Base-by-base conservation (phyloP, 148 eudicot species). In the Chenopodium berlandieri region DNA sequence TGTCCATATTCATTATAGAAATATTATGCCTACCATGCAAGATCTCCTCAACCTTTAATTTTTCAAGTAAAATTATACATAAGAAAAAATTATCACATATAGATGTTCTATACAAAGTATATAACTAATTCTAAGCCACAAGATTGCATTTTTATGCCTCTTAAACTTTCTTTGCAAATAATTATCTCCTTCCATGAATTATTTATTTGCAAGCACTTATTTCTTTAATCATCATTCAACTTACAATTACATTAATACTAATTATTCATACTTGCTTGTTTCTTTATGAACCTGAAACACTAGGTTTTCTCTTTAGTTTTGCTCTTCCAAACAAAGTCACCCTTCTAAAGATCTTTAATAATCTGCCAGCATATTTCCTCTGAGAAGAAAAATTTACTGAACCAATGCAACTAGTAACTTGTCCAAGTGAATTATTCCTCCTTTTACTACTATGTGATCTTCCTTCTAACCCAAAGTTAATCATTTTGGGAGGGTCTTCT, bases 361-460 rank as follows among this genome's bases (percentile, higher is more conserved):
- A 71, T 88, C 88, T 86, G 63, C 86, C 90, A 23, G 91, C 95
- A 84, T 90, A 89, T 64, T 87, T 90, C 75, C 91, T 90, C 52
- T 92, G 98, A 7, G 97, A 85, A 80, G 92, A 72, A 80, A 96
- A 90, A 70, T 87, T 93, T 76, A 92, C 92, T 22, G 94, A 85
- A 31, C 92, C 92, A 67, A 92, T 90, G 73, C 98, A 94, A 73
- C 94, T 91, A 40, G 88, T 87, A 46, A 89, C 93, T 82, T 93
- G 92, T 4, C 90, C 94, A 10, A 88, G 4, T 1, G 88, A 74
- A 12, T 50, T 81, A 25, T 84, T 86, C 82, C 90, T 89, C 79
- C 88, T 91, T 84, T 84, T 91, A 83, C 94, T 91, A 83, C 96
- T 89, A 52, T 78, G 71, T 60, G 90, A 88, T 84, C 92, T 86